Conservation (phyloP, 2,329 filamentous ascomycete genomes). For the Fusarium sp. region DNA sequence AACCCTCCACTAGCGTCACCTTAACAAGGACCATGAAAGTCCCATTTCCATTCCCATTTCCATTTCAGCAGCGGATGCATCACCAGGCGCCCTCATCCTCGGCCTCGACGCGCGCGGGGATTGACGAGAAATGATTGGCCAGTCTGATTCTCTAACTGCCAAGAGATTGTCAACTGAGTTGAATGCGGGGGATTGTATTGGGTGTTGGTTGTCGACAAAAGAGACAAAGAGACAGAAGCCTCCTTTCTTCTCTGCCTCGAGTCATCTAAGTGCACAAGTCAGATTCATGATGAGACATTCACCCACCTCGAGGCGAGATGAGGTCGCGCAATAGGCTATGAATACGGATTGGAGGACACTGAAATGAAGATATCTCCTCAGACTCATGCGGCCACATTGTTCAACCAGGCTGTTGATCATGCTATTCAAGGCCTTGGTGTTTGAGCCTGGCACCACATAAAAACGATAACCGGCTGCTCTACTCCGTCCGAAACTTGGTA, state of each 20-base stretch:
- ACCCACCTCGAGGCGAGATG: conserved; percentile 19
- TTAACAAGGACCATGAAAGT: background rate
- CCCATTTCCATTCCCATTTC: background rate
- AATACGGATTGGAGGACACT: background rate
- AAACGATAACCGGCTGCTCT: conserved; percentile 2
- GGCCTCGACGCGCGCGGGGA: conserved; percentile 26
- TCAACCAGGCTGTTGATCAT: conserved; percentile 19
- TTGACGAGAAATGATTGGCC: background rate
- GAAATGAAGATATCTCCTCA: background rate
- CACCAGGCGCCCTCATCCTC: conserved; percentile 19
- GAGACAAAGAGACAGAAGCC: background rate
- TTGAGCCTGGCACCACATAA: background rate
- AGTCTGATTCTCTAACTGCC: background rate
- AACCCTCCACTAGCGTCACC: background rate
- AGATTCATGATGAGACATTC: conserved; percentile 6
- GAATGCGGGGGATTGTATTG: conserved; percentile 6
- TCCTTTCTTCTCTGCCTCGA: background rate
- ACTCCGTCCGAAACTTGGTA: conserved; percentile 9
- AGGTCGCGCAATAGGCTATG: conserved; percentile 4
- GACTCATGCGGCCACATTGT: conserved; percentile 15
- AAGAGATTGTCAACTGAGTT: conserved; percentile 1
- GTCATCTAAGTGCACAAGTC: background rate
- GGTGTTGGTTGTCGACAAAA: background rate
- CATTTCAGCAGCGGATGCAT: conserved; percentile 6
- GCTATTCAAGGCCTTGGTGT: conserved; percentile 6